Evolutionary conservation across 2,329 filamentous ascomycete species (phyloP).

Genomic region (Amauroascus niger): DNA sequence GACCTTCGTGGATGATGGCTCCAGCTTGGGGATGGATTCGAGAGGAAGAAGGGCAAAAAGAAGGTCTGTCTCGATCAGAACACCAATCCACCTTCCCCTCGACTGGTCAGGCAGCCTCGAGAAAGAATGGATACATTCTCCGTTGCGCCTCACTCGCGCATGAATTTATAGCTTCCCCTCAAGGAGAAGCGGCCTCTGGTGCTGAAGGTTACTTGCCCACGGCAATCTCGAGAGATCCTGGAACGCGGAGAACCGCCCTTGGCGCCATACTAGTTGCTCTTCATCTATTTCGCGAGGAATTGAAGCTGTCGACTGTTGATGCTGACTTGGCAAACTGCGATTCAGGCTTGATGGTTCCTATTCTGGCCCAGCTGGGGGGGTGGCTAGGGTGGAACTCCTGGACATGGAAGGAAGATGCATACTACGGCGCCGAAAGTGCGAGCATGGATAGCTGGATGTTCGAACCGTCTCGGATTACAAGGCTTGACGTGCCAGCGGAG

Average conservation of each 20-base stretch:
- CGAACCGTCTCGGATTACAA: conserved; percentile 43
- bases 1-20: conserved; percentile 45
- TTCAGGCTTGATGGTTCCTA: conserved; percentile 51
- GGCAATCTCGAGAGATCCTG: conserved; percentile 43
- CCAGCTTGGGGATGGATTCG: conserved; percentile 63
- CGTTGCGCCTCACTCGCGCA: conserved; percentile 50
- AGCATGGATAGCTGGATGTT: conserved; percentile 47
- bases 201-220: conserved; percentile 58
- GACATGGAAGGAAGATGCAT: conserved; percentile 43
- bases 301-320: conserved; percentile 61
- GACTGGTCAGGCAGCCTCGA: conserved; percentile 24
- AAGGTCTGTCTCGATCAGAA: conserved; percentile 8
- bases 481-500: conserved; percentile 38
- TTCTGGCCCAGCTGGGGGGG: conserved; percentile 67
- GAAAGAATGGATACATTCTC: conserved; percentile 36
- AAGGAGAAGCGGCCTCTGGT: conserved; percentile 49
- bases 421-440: conserved; percentile 53
- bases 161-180: conserved; percentile 53
- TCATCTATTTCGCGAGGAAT: conserved; percentile 81
- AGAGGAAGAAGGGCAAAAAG: conserved; percentile 37
- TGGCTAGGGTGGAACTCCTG: conserved; percentile 71
- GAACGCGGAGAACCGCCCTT: conserved; percentile 52
- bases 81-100: neutral
- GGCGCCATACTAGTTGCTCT: conserved; percentile 63
- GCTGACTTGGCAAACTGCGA: conserved; percentile 41